These are phyloP conservation scores for Plasmodiophora brassicae DNA, from an alignment of 208 protist species.

Conservation along the genomic window DNA sequence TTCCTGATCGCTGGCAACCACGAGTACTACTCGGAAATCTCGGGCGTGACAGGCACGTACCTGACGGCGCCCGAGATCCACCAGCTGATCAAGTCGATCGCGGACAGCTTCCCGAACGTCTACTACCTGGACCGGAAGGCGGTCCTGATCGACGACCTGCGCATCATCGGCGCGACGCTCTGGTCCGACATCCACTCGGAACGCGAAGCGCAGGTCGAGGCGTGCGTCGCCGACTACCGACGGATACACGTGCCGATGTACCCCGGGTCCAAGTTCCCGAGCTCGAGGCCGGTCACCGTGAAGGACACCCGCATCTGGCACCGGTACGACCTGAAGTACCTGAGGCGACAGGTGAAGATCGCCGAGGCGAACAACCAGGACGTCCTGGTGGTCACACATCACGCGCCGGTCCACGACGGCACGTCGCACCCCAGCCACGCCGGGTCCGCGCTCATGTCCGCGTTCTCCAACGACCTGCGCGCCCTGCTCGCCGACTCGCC, in stretches of 20 bases:
- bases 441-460: neutral
- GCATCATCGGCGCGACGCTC: neutral
- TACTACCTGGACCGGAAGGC: neutral
- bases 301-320: neutral
- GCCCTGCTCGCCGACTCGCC: neutral
- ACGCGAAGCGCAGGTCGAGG: neutral
- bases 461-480: neutral
- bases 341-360: neutral
- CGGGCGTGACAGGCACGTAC: slow-evolving; percentile 22
- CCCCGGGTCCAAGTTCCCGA: neutral
- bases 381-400: neutral
- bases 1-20: slow-evolving; percentile 12
- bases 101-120: neutral
- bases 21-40: slow-evolving; percentile 33
- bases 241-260: slow-evolving; percentile 4
- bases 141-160: neutral
- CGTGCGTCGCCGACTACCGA: slow-evolving; percentile 5
- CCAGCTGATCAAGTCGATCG: neutral
- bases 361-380: neutral
- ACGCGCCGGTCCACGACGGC: neutral
- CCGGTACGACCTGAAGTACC: slow-evolving; percentile 5
- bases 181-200: neutral
- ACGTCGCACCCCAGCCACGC: neutral
- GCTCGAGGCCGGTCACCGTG: neutral
- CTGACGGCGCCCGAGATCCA: slow-evolving; percentile 18